Conservation (phyloP, 73 alveolate genomes). For the Tetrahymena thermophila region DNA sequence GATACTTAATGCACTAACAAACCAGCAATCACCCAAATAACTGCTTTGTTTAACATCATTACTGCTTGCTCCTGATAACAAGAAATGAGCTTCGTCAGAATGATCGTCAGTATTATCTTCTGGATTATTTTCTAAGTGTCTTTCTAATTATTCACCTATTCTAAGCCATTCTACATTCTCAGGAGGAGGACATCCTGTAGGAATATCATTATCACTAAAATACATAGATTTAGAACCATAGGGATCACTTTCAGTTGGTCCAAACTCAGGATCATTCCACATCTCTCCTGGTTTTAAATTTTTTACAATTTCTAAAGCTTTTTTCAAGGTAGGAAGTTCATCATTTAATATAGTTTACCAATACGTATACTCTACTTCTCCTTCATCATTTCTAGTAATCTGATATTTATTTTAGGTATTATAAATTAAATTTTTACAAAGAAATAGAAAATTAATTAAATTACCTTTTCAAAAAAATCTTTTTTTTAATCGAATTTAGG, state of each 20-base stretch:
- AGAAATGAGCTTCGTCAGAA: constrained; percentile 65
- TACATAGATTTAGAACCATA: constrained; percentile 66
- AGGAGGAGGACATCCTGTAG: constrained; percentile 74
- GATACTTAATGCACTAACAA: constrained; percentile 96
- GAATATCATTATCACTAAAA: constrained; percentile 55
- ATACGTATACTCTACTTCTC: neutral
- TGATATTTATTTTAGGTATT: neutral
- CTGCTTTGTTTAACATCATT: constrained; percentile 93
- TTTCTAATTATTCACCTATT: constrained; percentile 65
- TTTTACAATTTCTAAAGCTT: constrained; percentile 11
- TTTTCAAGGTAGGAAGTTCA: constrained; percentile 32
- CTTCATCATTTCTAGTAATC: neutral
- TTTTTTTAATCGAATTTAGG: neutral
- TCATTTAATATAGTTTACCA: constrained; percentile 22
- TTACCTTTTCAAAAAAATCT: neutral
- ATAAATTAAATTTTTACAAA: neutral
- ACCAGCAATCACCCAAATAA: constrained; percentile 99
- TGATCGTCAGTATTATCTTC: constrained; percentile 24
- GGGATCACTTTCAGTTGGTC: constrained; percentile 75
- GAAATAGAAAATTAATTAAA: no score
- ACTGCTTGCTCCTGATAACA: constrained; percentile 77
- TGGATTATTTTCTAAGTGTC: constrained; percentile 3
- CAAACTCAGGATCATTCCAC: constrained; percentile 90
- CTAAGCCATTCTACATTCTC: constrained; percentile 83
- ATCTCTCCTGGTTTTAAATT: neutral